Base-by-base conservation (phyloP, 1,284 basidiomycete genomes). In the Irpex sp. region DNA sequence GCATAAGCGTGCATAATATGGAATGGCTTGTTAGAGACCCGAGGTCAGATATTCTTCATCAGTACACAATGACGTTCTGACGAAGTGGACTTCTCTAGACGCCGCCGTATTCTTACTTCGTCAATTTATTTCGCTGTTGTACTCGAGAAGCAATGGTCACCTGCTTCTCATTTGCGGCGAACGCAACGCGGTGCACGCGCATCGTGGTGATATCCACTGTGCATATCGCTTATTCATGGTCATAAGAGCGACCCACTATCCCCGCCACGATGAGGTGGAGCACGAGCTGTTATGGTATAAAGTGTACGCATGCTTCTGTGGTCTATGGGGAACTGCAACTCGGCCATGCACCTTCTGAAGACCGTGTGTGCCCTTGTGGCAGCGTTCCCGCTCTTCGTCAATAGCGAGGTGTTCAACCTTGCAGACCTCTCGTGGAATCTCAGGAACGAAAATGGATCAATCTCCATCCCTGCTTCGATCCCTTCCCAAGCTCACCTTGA, bases 401-500 rank as follows among this genome's bases (percentile, higher is more conserved):
- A 63, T n/a, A 72, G 69, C 1, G 69, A 72, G n/a, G 73, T 79
- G 17, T 79, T 80, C 65, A 79, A 79, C 68, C 75, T 83, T 36
- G 78, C 80, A 1, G 67, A 72, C 17, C 76, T 85, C 33, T 63
- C 76, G 6, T 87, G 85, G 84, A 80, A 81, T 3, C 71, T 87
- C 43, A 78, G 74, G 66, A 86, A 84, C 65, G 71, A 77, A 64
- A 86, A 86, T 68, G 79, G 82, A 3, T 80, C 83, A 0, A 81
- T 86, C 55, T 75, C 75, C 5, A 75, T 86, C n/a, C 83, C 83
- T 5, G 84, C 78, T 9, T 73, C 76, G 1, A 78, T 84, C 1
- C 84, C 84, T 4, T 83, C 83, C 2, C 81, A 85, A 62, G 81
- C 77, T 1, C 85, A 87, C 66, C 74, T 87, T 59, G 84, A 86